phyloP scores from a whole-genome alignment of 305 asterid genomes.

The Solanum hybrid region DNA sequence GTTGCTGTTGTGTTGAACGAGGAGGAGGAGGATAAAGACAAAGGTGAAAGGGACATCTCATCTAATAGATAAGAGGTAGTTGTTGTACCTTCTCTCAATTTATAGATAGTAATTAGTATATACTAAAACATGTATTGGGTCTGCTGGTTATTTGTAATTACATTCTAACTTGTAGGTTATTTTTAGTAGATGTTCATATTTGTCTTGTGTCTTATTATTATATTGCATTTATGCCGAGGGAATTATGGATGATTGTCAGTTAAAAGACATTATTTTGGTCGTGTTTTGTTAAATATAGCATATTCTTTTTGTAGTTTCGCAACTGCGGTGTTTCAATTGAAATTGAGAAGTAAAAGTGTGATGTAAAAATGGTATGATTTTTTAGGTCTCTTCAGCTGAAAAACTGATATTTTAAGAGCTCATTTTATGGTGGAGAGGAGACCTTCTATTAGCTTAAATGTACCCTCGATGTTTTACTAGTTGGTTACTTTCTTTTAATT shows the following conservation, averaged over 20 bases:
- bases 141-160: background rate
- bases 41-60: slow-evolving; percentile 10
- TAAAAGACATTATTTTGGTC: background rate
- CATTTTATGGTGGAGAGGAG: too few species aligned
- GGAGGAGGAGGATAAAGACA: slow-evolving; percentile 15
- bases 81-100: background rate
- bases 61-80: slow-evolving; percentile 39
- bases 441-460: background rate
- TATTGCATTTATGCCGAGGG: background rate
- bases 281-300: background rate
- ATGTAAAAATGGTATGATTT: background rate
- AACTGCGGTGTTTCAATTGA: background rate
- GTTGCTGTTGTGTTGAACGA: background rate
- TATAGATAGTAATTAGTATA: background rate
- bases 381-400: background rate
- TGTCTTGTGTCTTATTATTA: background rate
- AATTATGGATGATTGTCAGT: background rate
- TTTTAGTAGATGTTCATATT: background rate
- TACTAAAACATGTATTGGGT: background rate
- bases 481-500: background rate
- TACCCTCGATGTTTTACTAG: background rate
- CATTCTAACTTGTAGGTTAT: background rate
- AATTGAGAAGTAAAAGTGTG: background rate
- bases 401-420: background rate
- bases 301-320: background rate